phyloP scores from a whole-genome alignment of 306 rosid species.

The Malus sieversii region DNA sequence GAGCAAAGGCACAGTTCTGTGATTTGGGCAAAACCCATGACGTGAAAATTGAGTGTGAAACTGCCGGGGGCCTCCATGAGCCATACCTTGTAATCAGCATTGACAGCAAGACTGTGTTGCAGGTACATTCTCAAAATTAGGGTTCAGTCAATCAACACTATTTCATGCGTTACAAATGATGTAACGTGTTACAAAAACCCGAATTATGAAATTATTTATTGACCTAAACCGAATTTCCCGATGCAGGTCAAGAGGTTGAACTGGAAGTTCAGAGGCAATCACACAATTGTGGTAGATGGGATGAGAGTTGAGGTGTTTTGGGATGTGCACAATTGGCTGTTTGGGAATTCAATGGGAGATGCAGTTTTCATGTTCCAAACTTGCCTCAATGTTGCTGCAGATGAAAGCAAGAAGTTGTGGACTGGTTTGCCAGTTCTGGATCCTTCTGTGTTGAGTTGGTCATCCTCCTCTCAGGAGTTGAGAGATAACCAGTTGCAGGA shows the following conservation, averaged over 20 bases:
- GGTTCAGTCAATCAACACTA: no score
- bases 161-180: no score
- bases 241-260: slow-evolving; percentile 72
- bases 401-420: slow-evolving; percentile 34
- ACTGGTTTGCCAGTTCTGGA: slow-evolving; percentile 30
- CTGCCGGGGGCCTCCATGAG: slow-evolving; percentile 45
- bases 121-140: slow-evolving; percentile 19
- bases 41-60: slow-evolving; percentile 71
- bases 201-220: neutral
- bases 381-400: slow-evolving; percentile 27
- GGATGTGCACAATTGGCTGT: slow-evolving; percentile 94
- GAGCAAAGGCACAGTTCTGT: slow-evolving; percentile 62
- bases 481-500: slow-evolving; percentile 50
- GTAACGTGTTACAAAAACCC: neutral
- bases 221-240: slow-evolving; percentile 1
- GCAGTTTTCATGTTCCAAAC: slow-evolving; percentile 92
- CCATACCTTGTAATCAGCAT: slow-evolving; percentile 66
- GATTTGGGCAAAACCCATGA: slow-evolving; percentile 63
- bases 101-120: slow-evolving; percentile 64
- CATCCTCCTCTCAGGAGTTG: slow-evolving; percentile 42
- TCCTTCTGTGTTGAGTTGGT: slow-evolving; percentile 43
- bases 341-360: slow-evolving; percentile 57
- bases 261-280: slow-evolving; percentile 85
- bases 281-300: slow-evolving; percentile 72
- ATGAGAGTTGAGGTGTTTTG: slow-evolving; percentile 71